Base-by-base conservation (phyloP, 2,329 filamentous ascomycete species). In the Penicillium sp. region DNA sequence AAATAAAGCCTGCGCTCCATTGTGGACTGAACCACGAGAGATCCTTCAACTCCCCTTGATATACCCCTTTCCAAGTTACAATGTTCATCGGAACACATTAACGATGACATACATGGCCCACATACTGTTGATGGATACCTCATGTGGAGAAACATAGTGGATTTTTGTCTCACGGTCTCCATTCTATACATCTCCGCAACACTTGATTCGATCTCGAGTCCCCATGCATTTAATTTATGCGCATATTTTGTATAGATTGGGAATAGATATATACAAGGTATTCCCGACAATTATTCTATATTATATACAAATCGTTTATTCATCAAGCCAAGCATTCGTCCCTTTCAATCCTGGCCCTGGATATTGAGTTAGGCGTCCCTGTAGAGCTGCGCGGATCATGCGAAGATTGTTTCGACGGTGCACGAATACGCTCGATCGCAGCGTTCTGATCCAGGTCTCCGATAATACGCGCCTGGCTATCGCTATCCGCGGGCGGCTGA, bases 391-490 rank as follows among this genome's bases (percentile, higher is more conserved):
- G 52, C 14, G 50, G 51, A 51, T 63, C 56, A 27, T 41, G 25
- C 7, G 57, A 52, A 20, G 53, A 59, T 37, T 56, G 31, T 46
- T 65, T 64, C 20, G 53, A 61, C 14, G 51, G n/a, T 2, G 41
- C 42, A 12, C 43, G 52, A 23, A 42, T 14, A 8, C 51, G 55
- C 37, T 40, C 8, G 2, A 18, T 40, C 9, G 37, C 37, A 22
- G 18, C 11, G 22, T 37, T 42, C 8, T 46, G 42, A 6, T 61
- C 58, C 12, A 51, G 45, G 20, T 23, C 48, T 4, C 53, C 51
- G 14, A 27, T 20, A 3, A 56, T 46, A 3, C 40, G 51, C 1
- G 62, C 58, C 37, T 59, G 56, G 22, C 59, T 61, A 7, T 61
- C 63, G 26, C 52, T 56, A 49, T 65, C 62, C 15, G 48, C 49